phyloP scores from a whole-genome alignment of 805 yeast genomes.

The Kockiozyma suomiensis region DNA sequence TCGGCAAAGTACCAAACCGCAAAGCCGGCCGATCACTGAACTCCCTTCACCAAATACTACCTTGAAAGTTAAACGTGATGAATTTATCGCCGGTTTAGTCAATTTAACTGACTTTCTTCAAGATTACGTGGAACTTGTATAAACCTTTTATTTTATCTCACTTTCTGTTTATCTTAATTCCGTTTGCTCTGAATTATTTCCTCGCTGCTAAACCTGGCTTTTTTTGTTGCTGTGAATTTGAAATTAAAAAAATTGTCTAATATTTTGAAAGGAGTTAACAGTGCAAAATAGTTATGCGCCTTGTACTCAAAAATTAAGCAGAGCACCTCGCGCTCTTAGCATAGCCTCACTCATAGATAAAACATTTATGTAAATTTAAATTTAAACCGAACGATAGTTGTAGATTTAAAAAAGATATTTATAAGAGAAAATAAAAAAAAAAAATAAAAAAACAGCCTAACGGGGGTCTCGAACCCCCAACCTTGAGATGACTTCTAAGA shows the following conservation, averaged over 20 bases:
- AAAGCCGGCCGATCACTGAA: not conserved
- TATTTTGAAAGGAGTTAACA: too few relatives aligned
- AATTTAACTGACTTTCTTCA: not conserved
- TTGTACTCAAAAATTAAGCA: too few relatives aligned
- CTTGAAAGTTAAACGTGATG: not conserved
- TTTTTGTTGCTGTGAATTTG: too few relatives aligned
- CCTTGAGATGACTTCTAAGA: constrained; percentile 39
- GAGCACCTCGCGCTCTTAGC: too few relatives aligned
- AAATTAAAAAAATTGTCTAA: too few relatives aligned
- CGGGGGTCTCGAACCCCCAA: constrained; percentile 44
- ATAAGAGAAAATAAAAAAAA: not conserved
- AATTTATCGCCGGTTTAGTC: not conserved
- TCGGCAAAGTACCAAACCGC: not conserved
- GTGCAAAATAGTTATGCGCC: too few relatives aligned
- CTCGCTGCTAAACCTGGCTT: not conserved
- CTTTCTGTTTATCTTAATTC: not conserved
- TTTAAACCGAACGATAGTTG: not conserved
- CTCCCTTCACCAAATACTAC: not conserved
- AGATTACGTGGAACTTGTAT: constrained; percentile 6
- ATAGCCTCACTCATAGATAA: too few relatives aligned
- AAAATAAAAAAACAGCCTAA: constrained; percentile 36
- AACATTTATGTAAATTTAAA: too few relatives aligned
- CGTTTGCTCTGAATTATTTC: not conserved
- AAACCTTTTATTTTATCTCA: not conserved
- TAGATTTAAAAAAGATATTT: not conserved